A percentile compares a stretch with the other conserved stretches of the same genome.
These are phyloP conservation scores for Monosporozyma yasuniensis DNA, from an alignment of 805 yeast species.

Conservation along the genomic window DNA sequence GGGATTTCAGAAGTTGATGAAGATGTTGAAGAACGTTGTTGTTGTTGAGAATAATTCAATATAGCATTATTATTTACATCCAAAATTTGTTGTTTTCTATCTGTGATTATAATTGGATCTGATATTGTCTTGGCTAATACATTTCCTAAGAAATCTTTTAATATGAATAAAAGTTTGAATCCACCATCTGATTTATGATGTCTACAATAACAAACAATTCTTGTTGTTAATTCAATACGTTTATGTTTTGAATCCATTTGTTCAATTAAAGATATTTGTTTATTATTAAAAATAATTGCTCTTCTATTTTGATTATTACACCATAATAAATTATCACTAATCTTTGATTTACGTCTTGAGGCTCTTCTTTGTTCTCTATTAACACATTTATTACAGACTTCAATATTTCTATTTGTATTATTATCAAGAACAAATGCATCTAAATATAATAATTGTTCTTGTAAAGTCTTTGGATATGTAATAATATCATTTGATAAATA, in stretches of 20 bases:
- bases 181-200: slow-evolving; percentile 90
- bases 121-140: slow-evolving; percentile 68
- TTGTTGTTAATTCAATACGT: slow-evolving; percentile 45
- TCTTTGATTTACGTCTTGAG: slow-evolving; percentile 78
- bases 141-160: slow-evolving; percentile 51
- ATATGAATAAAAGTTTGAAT: slow-evolving; percentile 59
- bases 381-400: slow-evolving; percentile 81
- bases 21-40: slow-evolving; percentile 11
- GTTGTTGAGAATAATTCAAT: slow-evolving; percentile 17
- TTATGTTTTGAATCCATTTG: slow-evolving; percentile 11
- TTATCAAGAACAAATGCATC: slow-evolving; percentile 77
- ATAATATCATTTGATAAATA: slow-evolving; percentile 44
- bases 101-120: slow-evolving; percentile 81
- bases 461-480: slow-evolving; percentile 38
- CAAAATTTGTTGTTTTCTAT: slow-evolving; percentile 51
- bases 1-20: slow-evolving; percentile 5
- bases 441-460: slow-evolving; percentile 50
- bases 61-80: not conserved
- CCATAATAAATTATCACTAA: slow-evolving; percentile 69
- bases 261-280: slow-evolving; percentile 58
- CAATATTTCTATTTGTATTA: slow-evolving; percentile 43
- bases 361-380: slow-evolving; percentile 93
- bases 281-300: slow-evolving; percentile 85
- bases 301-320: slow-evolving; percentile 63
- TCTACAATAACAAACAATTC: slow-evolving; percentile 92